These are phyloP conservation scores for Themeda triandra DNA, from an alignment of 176 grass and related monocot genomes.

Conservation along the genomic window DNA sequence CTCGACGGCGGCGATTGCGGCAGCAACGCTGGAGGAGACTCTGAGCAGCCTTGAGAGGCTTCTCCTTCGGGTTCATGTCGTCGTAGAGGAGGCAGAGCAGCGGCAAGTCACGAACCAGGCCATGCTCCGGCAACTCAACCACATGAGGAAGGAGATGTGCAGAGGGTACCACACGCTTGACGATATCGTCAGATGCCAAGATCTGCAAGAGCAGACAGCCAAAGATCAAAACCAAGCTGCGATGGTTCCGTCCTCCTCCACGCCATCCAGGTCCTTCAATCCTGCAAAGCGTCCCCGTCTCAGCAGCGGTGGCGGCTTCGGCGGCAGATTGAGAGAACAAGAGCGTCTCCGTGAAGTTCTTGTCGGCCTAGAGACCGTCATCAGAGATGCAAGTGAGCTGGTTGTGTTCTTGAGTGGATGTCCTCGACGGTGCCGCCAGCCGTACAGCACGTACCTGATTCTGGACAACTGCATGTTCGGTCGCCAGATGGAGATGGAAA, in stretches of 20 bases:
- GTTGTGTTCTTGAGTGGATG: not conserved
- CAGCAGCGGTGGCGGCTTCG: no score
- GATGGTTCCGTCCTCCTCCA: no score
- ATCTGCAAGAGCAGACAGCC: no score
- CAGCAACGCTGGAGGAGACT: not conserved
- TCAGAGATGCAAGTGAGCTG: not conserved
- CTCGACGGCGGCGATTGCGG: not conserved
- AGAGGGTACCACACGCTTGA: not conserved
- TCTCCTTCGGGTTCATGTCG: not conserved
- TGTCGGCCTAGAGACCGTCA: not conserved
- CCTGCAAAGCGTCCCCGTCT: not conserved
- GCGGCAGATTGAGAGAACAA: not conserved
- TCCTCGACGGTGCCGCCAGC: not conserved
- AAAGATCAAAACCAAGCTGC: no score
- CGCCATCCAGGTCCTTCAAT: not conserved
- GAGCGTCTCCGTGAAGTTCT: not conserved
- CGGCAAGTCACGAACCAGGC: not conserved
- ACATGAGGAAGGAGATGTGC: not conserved
- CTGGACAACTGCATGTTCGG: not conserved
- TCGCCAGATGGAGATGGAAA: slow-evolving; percentile 3
- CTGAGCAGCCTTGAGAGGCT: not conserved
- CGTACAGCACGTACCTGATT: not conserved
- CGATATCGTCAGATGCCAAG: no score
- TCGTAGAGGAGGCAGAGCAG: not conserved
- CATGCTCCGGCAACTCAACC: not conserved